Percentiles rank a stretch among this genome's conserved stretches.
Evolutionary conservation across 306 rosid species (phyloP).

Genomic region (Trifolium fragiferum): DNA sequence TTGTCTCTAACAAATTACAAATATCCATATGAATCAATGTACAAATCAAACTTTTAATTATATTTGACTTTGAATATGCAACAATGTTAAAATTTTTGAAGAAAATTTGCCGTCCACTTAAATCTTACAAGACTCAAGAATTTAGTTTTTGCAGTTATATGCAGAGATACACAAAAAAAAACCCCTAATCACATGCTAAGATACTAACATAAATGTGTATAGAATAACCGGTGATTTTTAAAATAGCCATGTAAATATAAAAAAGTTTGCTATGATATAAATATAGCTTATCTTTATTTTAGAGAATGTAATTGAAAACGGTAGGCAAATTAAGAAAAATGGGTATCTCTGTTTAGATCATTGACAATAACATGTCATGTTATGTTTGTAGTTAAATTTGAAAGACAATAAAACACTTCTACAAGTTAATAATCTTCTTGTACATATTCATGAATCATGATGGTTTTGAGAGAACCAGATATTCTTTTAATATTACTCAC

Average conservation of each 20-base stretch:
- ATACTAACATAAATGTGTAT: not conserved
- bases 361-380: not conserved
- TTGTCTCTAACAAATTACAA: not conserved
- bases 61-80: too few species aligned
- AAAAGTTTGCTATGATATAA: not conserved
- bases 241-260: not conserved
- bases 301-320: not conserved
- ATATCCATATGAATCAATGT: not conserved
- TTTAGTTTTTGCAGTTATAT: too few species aligned
- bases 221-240: not conserved
- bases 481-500: not conserved
- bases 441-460: conserved; percentile 25
- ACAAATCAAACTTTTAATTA: not conserved
- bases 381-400: not conserved
- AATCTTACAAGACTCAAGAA: too few species aligned
- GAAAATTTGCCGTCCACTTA: too few species aligned
- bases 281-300: not conserved
- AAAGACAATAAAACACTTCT: conserved; percentile 30
- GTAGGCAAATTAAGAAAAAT: not conserved
- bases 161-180: not conserved
- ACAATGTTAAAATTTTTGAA: too few species aligned
- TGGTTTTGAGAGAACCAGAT: conserved; percentile 1
- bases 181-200: not conserved
- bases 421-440: conserved; percentile 23
- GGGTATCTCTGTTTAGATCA: not conserved